Evolutionary conservation across 345 rosid species (phyloP), one percentile per base, ranked within the genome.

Genomic region (Sapria himalayana): DNA sequence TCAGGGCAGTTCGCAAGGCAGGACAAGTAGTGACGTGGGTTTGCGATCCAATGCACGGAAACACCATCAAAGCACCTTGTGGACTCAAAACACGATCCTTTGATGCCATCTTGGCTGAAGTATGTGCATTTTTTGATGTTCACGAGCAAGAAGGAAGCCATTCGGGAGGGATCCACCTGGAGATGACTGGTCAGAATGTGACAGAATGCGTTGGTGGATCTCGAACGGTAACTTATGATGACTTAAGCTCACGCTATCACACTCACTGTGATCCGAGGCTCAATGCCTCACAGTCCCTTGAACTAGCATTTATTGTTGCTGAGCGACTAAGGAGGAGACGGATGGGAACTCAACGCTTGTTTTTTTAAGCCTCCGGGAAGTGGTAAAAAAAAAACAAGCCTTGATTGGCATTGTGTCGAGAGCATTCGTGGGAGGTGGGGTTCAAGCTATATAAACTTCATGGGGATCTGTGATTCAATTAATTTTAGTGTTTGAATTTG

Each of bases 1-100:
- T 67, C 63, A 70, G 74, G 61, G 74, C 77, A 13, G 74, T 64
- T 19, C 64, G 77, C n/a, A 48, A 67, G 35, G 70, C 74, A 25
- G 81, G 78, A 37, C 70, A 70, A 46, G 50, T 70, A 24, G 77
- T 74, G 53, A 67, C 77, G 43, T 74, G 81, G 81, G 77, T 74
- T 29, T 56, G 64, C 19, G 81, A 74, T 64, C 81, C 77, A 4
- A 62, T 74, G 74, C 81, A 73, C 5, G 77, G 81, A 34, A 70
- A 73, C 74, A 73, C 81, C 15, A 73, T 70, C 37, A 58, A 67
- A 54, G 77, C 81, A 33, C 81, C 81, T 1, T 67, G 77, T 17
- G 81, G 81, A 7, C 77, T 64, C 50, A 74, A 62, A 57, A 74
- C 81, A n/a, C 67, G 74, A 10, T 55, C 81, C 49, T 74, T 74